These are phyloP conservation scores for Voacanga thouarsii DNA, from an alignment of 257 asterid species.

Conservation along the genomic window DNA sequence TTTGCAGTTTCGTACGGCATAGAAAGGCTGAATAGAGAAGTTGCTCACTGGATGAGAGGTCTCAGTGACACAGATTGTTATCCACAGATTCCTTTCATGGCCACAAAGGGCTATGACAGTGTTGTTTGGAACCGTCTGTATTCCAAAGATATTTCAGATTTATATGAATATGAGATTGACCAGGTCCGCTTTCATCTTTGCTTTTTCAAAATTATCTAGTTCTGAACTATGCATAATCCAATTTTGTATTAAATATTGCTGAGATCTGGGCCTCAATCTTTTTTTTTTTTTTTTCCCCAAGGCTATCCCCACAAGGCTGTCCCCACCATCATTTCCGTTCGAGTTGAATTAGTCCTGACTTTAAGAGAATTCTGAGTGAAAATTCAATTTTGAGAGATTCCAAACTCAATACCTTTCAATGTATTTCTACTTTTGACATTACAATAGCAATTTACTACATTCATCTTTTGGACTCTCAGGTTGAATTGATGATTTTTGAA, in stretches of 20 bases:
- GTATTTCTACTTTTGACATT: background rate
- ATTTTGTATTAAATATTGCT: background rate
- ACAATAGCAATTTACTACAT: background rate
- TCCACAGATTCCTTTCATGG: conserved; percentile 66
- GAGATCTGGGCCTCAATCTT: background rate
- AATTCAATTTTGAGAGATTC: background rate
- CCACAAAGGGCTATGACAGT: conserved; percentile 92
- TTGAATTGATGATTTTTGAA: background rate
- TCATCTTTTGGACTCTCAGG: background rate
- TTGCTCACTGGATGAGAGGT: conserved; percentile 88
- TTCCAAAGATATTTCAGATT: conserved; percentile 62
- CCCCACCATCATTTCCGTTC: background rate
- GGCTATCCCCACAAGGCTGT: background rate
- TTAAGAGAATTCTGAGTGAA: background rate
- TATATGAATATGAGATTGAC: conserved; percentile 59
- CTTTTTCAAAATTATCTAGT: background rate
- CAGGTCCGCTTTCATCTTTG: conserved; percentile 42
- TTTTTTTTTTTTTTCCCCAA: background rate
- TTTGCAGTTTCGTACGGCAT: conserved; percentile 83
- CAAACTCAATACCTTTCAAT: background rate
- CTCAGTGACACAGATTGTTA: conserved; percentile 37
- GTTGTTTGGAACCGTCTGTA: conserved; percentile 96
- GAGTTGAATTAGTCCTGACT: background rate
- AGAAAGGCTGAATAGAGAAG: conserved; percentile 79
- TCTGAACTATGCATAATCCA: background rate